Evolutionary conservation across 257 asterid species (phyloP), one percentile per base, ranked within the genome.

Genomic region (Anisodus acutangulus): DNA sequence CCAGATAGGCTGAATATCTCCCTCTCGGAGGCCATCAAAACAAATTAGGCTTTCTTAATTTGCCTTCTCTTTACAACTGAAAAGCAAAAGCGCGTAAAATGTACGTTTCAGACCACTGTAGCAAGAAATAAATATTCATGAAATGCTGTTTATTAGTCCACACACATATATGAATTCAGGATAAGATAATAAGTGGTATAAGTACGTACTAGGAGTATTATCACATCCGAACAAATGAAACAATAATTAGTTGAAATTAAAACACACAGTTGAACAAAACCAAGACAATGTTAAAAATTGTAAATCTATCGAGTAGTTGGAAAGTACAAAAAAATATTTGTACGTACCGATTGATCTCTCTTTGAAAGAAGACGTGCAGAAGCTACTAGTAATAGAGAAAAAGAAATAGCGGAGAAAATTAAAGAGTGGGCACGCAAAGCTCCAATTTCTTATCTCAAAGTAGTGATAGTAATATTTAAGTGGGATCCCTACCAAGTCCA

Each of bases 1-100:
- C 98, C 96, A 0, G 91, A 86, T 79, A 83, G 80, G 82, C 87
- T 64, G 88, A 94, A 93, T 11, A 83, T 85, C 17, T 92, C 93
- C 79, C 87, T 90, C 37, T 91, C 92, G 0, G 92, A 88, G 0
- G 92, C 88, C 97, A 91, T 91, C 59, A 74, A n/a, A 17, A 63
- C 74, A 15, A 83, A 47, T 0, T 16, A n/a, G 10, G 0, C 54
- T 69, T 51, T 26, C 15, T 67, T 0, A 35, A 11, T 68, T 81
- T 3, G 10, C 55, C 69, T 55, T 35, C 8, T 11, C 81, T 63
- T 63, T 66, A n/a, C 16, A n/a, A 19, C 53, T 45, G 57, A 39
- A 31, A 68, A 39, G 26, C 26, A 49, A 70, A 47, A 39, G 6
- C 16, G n/a, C 11, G 2, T 57, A 3, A 15, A 57, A 57, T 57